Evolutionary conservation across 2,329 filamentous ascomycete species (phyloP).

Genomic region (Colletotrichum incanum): DNA sequence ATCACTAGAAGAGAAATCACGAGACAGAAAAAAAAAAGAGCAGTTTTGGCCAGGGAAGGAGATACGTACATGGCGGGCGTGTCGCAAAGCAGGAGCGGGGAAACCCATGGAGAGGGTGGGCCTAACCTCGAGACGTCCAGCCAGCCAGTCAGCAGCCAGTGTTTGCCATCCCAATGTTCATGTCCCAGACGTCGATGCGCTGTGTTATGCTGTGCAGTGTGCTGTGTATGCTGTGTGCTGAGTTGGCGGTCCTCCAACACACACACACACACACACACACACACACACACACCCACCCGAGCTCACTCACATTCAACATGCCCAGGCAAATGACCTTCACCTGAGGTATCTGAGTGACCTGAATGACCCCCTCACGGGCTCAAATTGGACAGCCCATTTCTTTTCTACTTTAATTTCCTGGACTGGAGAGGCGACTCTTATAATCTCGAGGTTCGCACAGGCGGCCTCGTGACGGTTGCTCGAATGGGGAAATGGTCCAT

Average conservation of each 20-base stretch:
- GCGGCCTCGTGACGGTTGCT: conserved; percentile 1
- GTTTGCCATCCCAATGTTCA: conserved; percentile 1
- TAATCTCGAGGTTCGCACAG: conserved; percentile 17
- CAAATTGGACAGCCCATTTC: conserved; percentile 29
- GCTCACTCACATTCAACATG: conserved; percentile 10
- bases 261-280: background rate
- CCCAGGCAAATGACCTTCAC: conserved; percentile 35
- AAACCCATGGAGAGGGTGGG: conserved; percentile 35
- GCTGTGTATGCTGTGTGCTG: conserved; percentile 15
- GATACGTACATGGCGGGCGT: conserved; percentile 36
- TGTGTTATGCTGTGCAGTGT: conserved; percentile 27
- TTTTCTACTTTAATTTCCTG: conserved; percentile 26
- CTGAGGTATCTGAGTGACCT: conserved; percentile 33
- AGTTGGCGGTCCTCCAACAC: conserved; percentile 24
- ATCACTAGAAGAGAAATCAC: conserved; percentile 32
- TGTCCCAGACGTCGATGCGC: conserved; percentile 3
- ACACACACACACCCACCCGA: background rate
- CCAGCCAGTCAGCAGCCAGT: conserved; percentile 16
- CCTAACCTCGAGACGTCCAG: conserved; percentile 1
- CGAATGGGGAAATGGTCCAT: conserved; percentile 5
- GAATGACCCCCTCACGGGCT: conserved; percentile 9
- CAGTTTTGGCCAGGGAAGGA: conserved; percentile 28
- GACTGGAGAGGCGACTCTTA: conserved; percentile 18
- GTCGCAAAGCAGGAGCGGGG: conserved; percentile 36
- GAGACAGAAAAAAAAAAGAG: conserved; percentile 37